Conservation (phyloP, 2,329 filamentous ascomycete genomes). For the Arthrobotrys conoides region DNA sequence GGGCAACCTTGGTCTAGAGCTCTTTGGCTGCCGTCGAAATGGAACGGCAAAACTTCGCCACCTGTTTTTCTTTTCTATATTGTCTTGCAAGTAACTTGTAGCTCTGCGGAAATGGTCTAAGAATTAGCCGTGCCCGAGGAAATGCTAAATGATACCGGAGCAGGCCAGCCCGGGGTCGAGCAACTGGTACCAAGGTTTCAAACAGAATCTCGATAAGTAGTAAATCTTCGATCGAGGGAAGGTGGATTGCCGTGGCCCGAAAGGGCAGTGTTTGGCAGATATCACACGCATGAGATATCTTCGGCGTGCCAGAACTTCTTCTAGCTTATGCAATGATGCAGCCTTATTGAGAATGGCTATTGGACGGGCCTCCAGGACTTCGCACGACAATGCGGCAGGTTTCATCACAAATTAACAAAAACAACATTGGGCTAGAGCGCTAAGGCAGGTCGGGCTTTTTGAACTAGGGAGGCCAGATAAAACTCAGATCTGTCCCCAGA, state of each 20-base stretch:
- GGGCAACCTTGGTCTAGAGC: neutral
- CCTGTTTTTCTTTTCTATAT: conserved; percentile 8
- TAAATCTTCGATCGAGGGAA: conserved; percentile 44
- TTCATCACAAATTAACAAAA: conserved; percentile 10
- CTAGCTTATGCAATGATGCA: neutral
- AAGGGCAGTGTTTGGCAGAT: conserved; percentile 12
- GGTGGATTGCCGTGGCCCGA: conserved; percentile 28
- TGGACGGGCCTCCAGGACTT: neutral
- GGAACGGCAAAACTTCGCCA: conserved; percentile 11
- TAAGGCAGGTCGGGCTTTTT: neutral
- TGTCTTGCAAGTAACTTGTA: too few species aligned
- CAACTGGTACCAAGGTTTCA: neutral
- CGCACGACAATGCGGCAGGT: conserved; percentile 2
- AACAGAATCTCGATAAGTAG: conserved; percentile 30
- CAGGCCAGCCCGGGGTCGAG: neutral
- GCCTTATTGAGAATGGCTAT: conserved; percentile 16
- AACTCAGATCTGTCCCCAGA: neutral
- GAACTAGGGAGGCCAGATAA: neutral
- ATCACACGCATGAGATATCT: conserved; percentile 10
- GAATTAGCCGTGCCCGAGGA: neutral
- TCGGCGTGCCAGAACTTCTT: neutral
- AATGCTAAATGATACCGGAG: neutral
- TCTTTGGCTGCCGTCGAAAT: neutral
- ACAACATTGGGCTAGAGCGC: neutral
- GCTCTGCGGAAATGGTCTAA: neutral